A percentile compares a stretch with the other conserved stretches of the same genome.
phyloP scores from a whole-genome alignment of 2,329 filamentous ascomycete genomes.

The Cladobotryum protrusum region DNA sequence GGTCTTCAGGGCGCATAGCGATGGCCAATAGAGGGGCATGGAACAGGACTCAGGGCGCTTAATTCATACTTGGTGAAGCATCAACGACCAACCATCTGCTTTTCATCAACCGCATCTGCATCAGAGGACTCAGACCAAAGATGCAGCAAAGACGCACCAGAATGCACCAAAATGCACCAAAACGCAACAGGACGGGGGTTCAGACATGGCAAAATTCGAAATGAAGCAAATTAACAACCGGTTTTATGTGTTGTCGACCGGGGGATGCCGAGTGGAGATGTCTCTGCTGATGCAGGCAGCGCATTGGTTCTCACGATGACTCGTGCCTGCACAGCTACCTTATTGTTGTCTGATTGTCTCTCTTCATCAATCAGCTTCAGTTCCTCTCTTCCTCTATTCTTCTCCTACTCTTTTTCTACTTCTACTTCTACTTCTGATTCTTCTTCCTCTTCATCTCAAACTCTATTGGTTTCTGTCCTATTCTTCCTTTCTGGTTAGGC shows the following conservation, averaged over 20 bases:
- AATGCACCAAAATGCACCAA: neutral
- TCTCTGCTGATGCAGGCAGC: neutral
- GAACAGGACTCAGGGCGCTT: constrained; percentile 30
- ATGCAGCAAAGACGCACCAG: constrained; percentile 5
- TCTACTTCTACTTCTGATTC: neutral
- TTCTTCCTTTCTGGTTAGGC: constrained; percentile 1
- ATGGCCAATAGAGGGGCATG: constrained; percentile 21
- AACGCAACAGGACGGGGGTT: constrained; percentile 9
- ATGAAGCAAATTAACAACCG: constrained; percentile 4
- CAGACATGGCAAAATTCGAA: neutral
- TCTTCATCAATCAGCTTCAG: constrained; percentile 4
- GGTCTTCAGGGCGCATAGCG: constrained; percentile 22
- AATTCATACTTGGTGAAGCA: constrained; percentile 16
- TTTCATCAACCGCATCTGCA: constrained; percentile 4
- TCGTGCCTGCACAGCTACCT: neutral
- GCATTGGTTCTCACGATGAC: no score
- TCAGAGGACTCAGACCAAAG: constrained; percentile 2
- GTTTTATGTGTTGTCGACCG: constrained; percentile 2
- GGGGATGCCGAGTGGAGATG: constrained; percentile 4
- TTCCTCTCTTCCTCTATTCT: constrained; percentile 1
- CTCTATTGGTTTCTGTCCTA: no score
- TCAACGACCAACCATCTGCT: constrained; percentile 8
- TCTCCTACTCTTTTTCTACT: neutral
- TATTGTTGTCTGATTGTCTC: constrained; percentile 14
- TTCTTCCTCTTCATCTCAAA: neutral